These are phyloP conservation scores for Cucumis hystrix DNA, from an alignment of 306 rosid genomes.

Conservation along the genomic window DNA sequence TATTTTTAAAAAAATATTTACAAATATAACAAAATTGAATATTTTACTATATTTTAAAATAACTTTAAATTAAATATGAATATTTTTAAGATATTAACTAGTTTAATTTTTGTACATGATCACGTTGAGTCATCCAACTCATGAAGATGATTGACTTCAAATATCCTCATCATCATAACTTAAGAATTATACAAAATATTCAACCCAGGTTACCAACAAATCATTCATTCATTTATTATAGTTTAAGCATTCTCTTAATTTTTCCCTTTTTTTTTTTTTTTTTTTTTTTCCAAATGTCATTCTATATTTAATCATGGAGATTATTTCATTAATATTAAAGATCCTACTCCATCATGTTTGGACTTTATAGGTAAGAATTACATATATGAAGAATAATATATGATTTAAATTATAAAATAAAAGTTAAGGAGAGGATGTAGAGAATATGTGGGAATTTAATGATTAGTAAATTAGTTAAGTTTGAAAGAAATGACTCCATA, in stretches of 20 bases:
- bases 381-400: not conserved
- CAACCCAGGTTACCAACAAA: not conserved
- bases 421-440: not conserved
- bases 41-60: no score
- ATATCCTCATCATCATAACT: not conserved
- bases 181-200: not conserved
- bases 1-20: no score
- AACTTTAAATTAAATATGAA: no score
- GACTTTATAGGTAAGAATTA: not conserved
- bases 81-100: no score
- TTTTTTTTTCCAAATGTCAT: not conserved
- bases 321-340: not conserved
- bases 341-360: not conserved
- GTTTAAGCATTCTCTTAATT: not conserved
- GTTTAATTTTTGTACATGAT: no score
- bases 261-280: no score
- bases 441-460: not conserved
- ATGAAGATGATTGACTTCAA: not conserved
- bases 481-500: not conserved
- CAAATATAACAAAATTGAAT: no score
- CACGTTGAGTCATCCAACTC: no score
- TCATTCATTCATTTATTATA: not conserved
- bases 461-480: not conserved
- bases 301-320: not conserved
- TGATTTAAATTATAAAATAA: no score